phyloP scores from a whole-genome alignment of 176 grass and related monocot genomes.

The Avena atlantica region DNA sequence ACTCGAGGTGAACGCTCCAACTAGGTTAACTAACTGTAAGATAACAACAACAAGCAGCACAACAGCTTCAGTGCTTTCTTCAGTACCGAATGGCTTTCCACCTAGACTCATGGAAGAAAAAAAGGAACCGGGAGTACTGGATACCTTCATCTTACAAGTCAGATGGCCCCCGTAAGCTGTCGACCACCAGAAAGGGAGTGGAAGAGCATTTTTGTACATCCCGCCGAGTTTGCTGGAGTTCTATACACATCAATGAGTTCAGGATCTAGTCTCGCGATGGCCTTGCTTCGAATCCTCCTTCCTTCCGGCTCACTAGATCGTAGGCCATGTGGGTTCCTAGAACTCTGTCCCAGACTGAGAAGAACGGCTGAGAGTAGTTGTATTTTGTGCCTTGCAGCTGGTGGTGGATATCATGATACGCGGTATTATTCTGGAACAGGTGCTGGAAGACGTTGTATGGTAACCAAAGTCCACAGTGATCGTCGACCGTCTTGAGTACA shows the following conservation, averaged over 20 bases:
- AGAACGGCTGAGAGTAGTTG: constrained; percentile 93
- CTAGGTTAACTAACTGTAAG: constrained; percentile 29
- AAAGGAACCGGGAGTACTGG: neutral
- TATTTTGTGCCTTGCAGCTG: constrained; percentile 86
- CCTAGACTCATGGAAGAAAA: neutral
- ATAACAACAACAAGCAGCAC: neutral
- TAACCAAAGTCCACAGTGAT: constrained; percentile 89
- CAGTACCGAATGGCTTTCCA: neutral
- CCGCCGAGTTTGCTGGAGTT: neutral
- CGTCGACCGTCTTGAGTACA: constrained; percentile 68
- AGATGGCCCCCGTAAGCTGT: constrained; percentile 25
- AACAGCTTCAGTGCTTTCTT: neutral
- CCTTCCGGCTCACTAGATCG: constrained; percentile 54
- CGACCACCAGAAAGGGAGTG: constrained; percentile 19
- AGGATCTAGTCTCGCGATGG: constrained; percentile 52
- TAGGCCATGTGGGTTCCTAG: constrained; percentile 82
- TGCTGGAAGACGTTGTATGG: constrained; percentile 77
- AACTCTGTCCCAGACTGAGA: constrained; percentile 79
- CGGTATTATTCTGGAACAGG: constrained; percentile 84
- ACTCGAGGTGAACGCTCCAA: neutral
- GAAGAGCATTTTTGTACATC: constrained; percentile 18
- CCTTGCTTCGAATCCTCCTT: constrained; percentile 83
- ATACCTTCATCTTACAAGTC: constrained; percentile 39
- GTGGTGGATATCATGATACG: constrained; percentile 91
- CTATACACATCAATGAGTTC: constrained; percentile 43